Evolutionary conservation across 2,329 filamentous ascomycete genomes (phyloP), one percentile per base, ranked within the genome.

Genomic region (Fusarium heterosporum): DNA sequence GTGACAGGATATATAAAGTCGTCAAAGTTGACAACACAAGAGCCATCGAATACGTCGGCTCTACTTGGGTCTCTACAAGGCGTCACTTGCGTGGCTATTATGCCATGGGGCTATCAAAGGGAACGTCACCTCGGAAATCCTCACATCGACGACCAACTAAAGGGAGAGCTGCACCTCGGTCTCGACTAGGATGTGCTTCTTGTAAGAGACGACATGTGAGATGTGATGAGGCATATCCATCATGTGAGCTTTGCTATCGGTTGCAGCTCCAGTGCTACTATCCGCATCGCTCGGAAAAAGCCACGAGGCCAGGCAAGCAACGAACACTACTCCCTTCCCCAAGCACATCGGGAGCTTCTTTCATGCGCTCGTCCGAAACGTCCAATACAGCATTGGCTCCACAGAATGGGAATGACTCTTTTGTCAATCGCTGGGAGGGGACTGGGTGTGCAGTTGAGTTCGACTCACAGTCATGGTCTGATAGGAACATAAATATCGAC

Each of bases 121-220:
- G 13, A 14, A 14, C 30, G 6, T 11, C 38, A 3, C 2, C 9
- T 6, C 39, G 28, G 1, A 26, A 13, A 5, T n/a, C 19, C 2
- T 22, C 4, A 3, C 16, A 14, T 12, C 54, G 28, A 39, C 13
- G 26, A 7, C 49, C 32, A 22, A 9, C 17, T 45, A 40, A n/a
- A n/a, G 40, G 55, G 1, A 40, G 40, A 28, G 49, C 49, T 14
- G 25, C 49, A 2, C n/a, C 55, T 32, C 49, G 55, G 12, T 57
- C 55, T 14, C 26, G 49, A 13, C 10, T 57, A 1, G 55, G 55
- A 8, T 55, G 55, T 14, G 22, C 49, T 4, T 30, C 49, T 0
- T 57, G 55, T 3, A 57, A 57, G 5, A 26, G 32, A 12, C 19
- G 55, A 3, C 55, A 57, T 2, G 55, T 57, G 7, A 39, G 55